Evolutionary conservation across 495 filamentous ascomycete genomes (phyloP), one percentile per base, ranked within the genome.

Genomic region (Letharia lupina): DNA sequence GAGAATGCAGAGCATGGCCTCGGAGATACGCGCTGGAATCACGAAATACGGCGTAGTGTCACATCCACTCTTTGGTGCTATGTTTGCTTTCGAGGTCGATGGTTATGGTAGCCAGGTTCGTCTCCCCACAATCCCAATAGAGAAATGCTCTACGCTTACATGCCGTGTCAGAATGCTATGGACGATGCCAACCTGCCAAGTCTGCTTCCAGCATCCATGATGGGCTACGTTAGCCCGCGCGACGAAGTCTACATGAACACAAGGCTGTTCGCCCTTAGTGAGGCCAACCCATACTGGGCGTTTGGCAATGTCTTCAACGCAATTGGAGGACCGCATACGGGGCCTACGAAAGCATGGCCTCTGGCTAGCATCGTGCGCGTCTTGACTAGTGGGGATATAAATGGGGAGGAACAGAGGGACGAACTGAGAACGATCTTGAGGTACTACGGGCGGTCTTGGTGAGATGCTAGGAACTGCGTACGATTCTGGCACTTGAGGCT

Each of bases 161-260:
- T 41, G 15, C 18, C 20, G 2, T 72, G 72, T 10, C 71, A 76
- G 47, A 79, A 76, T 35, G 70, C 84, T 37, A 86, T 86, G 85
- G 85, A 87, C 64, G 85, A 87, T 66, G 84, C 85, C 39, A 87
- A 87, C 67, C 77, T 87, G 60, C 84, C 85, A 1, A 80, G 76
- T 10, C 74, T 87, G 8, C 76, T 87, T 20, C 76, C 79, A 11
- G 78, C 81, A 47, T 82, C 85, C 0, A 73, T 87, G 62, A 73
- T 82, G 37, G 81, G 79, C 13, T 86, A 81, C 56, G 60, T 82
- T 2, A 70, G 75, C 18, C 66, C 68, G 11, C 63, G 65, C 35
- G 82, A 85, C 48, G 44, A 71, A 9, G 64, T 80, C 4, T 87
- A 87, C 65, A 77, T 74, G 63, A 78, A 74, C 62, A 87, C 85